Evolutionary conservation across 2,329 filamentous ascomycete species (phyloP), one percentile per base, ranked within the genome.

Genomic region (Chalara sp.): DNA sequence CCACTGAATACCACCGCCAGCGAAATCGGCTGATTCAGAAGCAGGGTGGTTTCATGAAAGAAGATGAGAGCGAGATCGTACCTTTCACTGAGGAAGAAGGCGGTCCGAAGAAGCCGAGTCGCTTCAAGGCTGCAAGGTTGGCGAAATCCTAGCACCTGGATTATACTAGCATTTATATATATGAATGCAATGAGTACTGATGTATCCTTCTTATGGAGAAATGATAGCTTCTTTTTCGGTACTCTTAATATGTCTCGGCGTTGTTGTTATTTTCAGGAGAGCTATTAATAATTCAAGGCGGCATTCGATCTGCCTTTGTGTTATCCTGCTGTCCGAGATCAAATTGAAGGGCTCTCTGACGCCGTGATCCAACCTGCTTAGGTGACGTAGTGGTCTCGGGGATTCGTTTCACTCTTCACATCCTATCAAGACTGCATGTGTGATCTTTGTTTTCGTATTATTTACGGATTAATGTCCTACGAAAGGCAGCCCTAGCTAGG

Each of bases 11-110:
- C 67, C 86, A 95, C 66, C 83, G 81, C 43, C 76, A 88, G 67
- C 85, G 92, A 21, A 95, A 91, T 65, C 81, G 80, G 61, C 84
- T 95, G 68, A 90, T 96, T 49, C 82, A 89, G 58, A 79, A 83
- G 59, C 82, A 93, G 60, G 90, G 90, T 47, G 90, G 90, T 3
- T 95, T 96, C 66, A 71, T 86, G 60, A 78, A 81, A 51, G 80
- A 89, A 59, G 81, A 87, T 53, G 75, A 80, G 48, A 78, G 76
- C 44, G 72, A 79, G 13, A 79, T 83, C 44, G 77, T 86, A 48
- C 80, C 86, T 1, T 72, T 90, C 43, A 83, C 84, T 49, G 65
- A 90, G 60, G 75, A 79, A 30, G 79, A 84, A 46, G 81, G 82
- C 43, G 79, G 78, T 1, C 75, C 75, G 46, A 79, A 78, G 67